Evolutionary conservation across 2,329 filamentous ascomycete genomes (phyloP).

Genomic region (Pestalotiopsis sp.): DNA sequence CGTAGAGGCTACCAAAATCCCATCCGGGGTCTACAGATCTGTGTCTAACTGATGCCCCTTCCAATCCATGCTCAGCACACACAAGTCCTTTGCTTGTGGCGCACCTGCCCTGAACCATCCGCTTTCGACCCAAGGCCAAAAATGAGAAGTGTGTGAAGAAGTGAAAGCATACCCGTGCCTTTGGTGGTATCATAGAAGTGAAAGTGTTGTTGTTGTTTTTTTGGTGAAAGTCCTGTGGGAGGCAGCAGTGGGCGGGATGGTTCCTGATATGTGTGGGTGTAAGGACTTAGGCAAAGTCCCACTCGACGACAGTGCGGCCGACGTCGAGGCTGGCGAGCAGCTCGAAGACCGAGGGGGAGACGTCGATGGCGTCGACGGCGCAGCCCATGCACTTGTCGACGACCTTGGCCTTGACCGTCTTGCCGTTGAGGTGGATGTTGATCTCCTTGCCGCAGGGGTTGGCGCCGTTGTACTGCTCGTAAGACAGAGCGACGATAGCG

Average conservation of each 20-base stretch:
- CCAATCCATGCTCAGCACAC: not conserved
- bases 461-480: not conserved
- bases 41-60: not conserved
- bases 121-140: not conserved
- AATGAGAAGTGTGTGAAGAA: not conserved
- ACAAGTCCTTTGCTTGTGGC: not conserved
- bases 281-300: slow-evolving; percentile 17
- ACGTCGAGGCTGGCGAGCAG: slow-evolving; percentile 21
- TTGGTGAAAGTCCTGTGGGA: not conserved
- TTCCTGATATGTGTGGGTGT: not conserved
- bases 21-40: not conserved
- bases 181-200: not conserved
- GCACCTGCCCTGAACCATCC: not conserved
- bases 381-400: slow-evolving; percentile 32
- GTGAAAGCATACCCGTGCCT: not conserved
- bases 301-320: slow-evolving; percentile 25
- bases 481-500: slow-evolving; percentile 8
- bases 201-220: not conserved
- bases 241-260: not conserved
- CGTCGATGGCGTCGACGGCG: slow-evolving; percentile 26
- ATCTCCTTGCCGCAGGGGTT: slow-evolving; percentile 17
- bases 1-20: not conserved
- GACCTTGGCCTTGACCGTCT: slow-evolving; percentile 24
- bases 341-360: slow-evolving; percentile 29
- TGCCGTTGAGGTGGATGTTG: slow-evolving; percentile 18